Conservation (phyloP, 768 basidiomycete species). For the Glaciozyma martinii region DNA sequence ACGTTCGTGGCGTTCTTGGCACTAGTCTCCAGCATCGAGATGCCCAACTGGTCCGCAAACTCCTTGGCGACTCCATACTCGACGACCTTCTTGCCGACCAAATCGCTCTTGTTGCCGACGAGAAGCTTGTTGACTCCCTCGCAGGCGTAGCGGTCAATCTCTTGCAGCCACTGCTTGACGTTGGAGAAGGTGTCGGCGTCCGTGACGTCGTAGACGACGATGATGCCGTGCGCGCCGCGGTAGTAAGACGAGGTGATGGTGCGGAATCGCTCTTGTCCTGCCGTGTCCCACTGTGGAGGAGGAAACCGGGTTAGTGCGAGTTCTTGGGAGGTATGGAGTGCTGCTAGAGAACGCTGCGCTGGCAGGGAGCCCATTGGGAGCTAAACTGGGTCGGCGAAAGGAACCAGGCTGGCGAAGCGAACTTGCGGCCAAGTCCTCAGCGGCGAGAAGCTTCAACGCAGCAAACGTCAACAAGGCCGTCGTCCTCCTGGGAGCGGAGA, state of each 20-base stretch:
- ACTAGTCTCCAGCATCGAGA: conserved; percentile 94
- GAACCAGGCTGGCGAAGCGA: too few species aligned
- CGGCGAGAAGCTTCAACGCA: too few species aligned
- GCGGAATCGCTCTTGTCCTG: conserved; percentile 94
- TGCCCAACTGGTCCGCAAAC: conserved; percentile 80
- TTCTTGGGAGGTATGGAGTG: background rate
- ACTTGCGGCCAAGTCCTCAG: too few species aligned
- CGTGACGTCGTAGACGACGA: conserved; percentile 85
- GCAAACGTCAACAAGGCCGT: too few species aligned
- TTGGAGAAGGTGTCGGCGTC: conserved; percentile 62
- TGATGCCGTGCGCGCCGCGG: conserved; percentile 94
- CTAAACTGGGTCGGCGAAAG: too few species aligned
- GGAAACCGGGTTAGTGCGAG: background rate
- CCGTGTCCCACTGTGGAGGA: conserved; percentile 83
- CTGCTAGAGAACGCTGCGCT: background rate
- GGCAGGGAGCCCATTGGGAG: background rate
- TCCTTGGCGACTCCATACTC: conserved; percentile 47
- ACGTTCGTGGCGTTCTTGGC: conserved; percentile 96
- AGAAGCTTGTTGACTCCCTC: conserved; percentile 99
- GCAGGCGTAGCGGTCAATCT: conserved; percentile 61
- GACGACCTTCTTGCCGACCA: conserved; percentile 68
- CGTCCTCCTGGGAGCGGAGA: too few species aligned
- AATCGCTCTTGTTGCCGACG: conserved; percentile 97
- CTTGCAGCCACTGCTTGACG: conserved; percentile 63
- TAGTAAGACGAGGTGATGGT: conserved; percentile 98